phyloP scores from a whole-genome alignment of 2,329 filamentous ascomycete species.

The Aureobasidium musti region DNA sequence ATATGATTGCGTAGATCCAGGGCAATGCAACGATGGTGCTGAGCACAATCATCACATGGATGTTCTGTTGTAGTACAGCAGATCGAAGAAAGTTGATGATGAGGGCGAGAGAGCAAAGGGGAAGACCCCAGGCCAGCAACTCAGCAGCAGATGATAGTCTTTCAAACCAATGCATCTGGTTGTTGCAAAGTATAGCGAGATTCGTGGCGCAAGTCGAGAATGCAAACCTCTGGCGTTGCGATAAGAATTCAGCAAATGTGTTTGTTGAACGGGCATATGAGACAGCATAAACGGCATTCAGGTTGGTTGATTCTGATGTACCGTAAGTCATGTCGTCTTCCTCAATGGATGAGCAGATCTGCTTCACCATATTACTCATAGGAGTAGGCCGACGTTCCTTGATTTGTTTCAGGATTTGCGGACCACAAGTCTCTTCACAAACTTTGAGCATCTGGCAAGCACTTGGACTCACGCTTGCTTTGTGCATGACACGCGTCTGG shows the following conservation, averaged over 20 bases:
- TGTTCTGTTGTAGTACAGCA: conserved; percentile 5
- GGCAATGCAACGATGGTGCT: conserved; percentile 39
- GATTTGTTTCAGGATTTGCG: conserved; percentile 44
- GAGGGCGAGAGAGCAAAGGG: conserved; percentile 35
- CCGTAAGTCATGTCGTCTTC: conserved; percentile 49
- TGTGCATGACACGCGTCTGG: conserved; percentile 54
- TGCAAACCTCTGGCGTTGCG: conserved; percentile 54
- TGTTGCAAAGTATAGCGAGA: conserved; percentile 52
- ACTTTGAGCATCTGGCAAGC: conserved; percentile 56
- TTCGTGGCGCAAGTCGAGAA: conserved; percentile 54
- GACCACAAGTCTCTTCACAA: conserved; percentile 48
- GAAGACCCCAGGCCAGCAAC: conserved; percentile 47
- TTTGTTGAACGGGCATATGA: conserved; percentile 44
- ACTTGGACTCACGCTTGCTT: conserved; percentile 54
- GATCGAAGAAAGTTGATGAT: conserved; percentile 37
- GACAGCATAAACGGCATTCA: conserved; percentile 52
- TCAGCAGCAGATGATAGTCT: conserved; percentile 51
- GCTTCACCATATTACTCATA: conserved; percentile 53
- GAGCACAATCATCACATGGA: conserved; percentile 32
- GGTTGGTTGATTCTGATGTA: conserved; percentile 50
- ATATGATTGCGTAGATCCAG: conserved; percentile 37
- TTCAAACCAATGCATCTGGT: conserved; percentile 49
- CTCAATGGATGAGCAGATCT: conserved; percentile 54
- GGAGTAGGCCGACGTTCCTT: conserved; percentile 55
- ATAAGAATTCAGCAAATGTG: conserved; percentile 50